Conservation (phyloP, 306 rosid genomes). For the Inga laurina region DNA sequence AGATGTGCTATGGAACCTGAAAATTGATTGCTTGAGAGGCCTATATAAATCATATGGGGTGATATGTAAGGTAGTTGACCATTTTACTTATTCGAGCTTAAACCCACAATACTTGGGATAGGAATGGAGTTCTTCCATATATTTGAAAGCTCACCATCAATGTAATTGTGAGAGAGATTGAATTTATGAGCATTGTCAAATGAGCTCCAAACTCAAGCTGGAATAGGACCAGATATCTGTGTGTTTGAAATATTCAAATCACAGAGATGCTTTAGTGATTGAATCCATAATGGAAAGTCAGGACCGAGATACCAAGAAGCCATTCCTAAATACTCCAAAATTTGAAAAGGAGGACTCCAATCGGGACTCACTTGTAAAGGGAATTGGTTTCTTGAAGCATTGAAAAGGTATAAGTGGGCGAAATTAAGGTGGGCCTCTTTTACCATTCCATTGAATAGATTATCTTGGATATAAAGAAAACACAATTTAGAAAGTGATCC, state of each 20-base stretch:
- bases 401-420: too few relatives aligned
- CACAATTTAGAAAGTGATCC: background rate
- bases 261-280: background rate
- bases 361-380: too few relatives aligned
- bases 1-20: background rate
- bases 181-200: too few relatives aligned
- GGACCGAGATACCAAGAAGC: conserved; percentile 30
- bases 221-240: too few relatives aligned
- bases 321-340: background rate
- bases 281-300: conserved; percentile 29
- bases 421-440: conserved; percentile 19
- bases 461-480: background rate
- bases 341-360: too few relatives aligned
- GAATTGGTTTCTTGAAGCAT: background rate
- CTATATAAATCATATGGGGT: background rate
- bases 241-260: too few relatives aligned
- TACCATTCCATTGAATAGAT: background rate
- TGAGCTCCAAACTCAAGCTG: too few relatives aligned
- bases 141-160: background rate
- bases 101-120: background rate
- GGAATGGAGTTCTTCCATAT: background rate
- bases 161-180: conserved; percentile 1
- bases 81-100: background rate
- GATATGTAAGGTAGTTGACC: background rate
- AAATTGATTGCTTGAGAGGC: conserved; percentile 24